Conservation (phyloP, 495 filamentous ascomycete genomes). For the Cryomyces minteri region DNA sequence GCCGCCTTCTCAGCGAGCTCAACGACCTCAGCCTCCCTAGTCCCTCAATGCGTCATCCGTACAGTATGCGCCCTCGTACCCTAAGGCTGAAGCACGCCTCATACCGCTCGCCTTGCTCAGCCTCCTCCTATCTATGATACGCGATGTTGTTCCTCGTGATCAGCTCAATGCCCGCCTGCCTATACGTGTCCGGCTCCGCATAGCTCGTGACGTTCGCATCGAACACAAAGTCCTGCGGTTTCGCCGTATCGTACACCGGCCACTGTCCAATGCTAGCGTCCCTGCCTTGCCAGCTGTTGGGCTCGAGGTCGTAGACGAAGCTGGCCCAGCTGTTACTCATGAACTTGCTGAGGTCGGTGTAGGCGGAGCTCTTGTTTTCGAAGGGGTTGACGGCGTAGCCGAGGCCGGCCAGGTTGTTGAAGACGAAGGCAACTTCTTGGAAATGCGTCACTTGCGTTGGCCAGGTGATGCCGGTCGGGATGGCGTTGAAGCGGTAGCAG, state of each 20-base stretch:
- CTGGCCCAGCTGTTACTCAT: conserved; percentile 36
- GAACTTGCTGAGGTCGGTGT: conserved; percentile 26
- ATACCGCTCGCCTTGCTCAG: not conserved
- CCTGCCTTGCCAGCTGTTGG: conserved; percentile 19
- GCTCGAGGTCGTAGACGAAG: conserved; percentile 33
- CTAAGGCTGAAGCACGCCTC: too few species aligned
- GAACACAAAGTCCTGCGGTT: conserved; percentile 23
- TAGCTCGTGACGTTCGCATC: conserved; percentile 30
- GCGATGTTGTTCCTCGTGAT: conserved; percentile 20
- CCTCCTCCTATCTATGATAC: conserved; percentile 5
- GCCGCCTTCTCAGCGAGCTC: too few species aligned
- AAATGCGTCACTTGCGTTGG: conserved; percentile 34
- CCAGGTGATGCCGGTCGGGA: conserved; percentile 19
- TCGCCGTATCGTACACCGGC: conserved; percentile 12
- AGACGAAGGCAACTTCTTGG: conserved; percentile 40
- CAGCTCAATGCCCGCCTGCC: conserved; percentile 24
- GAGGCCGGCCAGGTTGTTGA: conserved; percentile 33
- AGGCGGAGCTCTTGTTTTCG: conserved; percentile 24
- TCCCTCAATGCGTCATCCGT: too few species aligned
- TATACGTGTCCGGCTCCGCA: conserved; percentile 30
- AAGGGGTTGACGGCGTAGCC: conserved; percentile 31
- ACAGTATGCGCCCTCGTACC: too few species aligned
- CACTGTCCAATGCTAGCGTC: conserved; percentile 7
- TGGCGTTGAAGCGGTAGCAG: conserved; percentile 44
- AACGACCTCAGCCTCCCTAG: too few species aligned